Evolutionary conservation across 2,329 filamentous ascomycete genomes (phyloP), one percentile per base, ranked within the genome.

Genomic region (Mycocentrospora acerina): DNA sequence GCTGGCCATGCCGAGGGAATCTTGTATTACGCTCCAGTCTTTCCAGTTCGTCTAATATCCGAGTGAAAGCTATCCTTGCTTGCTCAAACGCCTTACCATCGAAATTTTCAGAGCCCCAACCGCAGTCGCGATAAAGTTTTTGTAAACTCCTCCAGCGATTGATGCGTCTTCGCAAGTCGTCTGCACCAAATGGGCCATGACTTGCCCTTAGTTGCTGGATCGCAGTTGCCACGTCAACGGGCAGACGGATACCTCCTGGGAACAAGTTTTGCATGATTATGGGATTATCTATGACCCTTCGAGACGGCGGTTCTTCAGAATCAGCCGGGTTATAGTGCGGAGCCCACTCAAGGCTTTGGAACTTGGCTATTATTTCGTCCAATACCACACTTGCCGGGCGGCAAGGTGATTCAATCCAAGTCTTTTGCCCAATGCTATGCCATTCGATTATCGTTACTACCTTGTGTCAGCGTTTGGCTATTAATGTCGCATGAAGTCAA

Each of bases 361-460:
- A 18, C 13, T 41, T 45, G 16, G 18, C 7, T 14, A 24, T 14
- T 17, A 40, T 27, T 16, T 41, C 37, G 16, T 16, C 24, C 7
- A 42, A 25, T 9, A 41, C 30, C 6, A 16, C 25, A 15, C 28
- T 37, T n/a, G 37, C 34, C 6, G 42, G 42, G 14, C 32, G 37
- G 18, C 36, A 36, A 18, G 37, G 42, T 18, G 30, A 28, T 24
- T 45, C 37, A 16, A 37, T 33, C 42, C 42, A 45, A 19, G 19
- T 19, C 24, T 33, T 35, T 25, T 13, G 11, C 14, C 37, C 37
- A 25, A 37, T 28, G 14, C 34, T 26, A 5, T 17, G 26, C 40
- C 42, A 45, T 29, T 41, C 37, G 18, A 40, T 45, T 17, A 45
- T 41, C 12, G 33, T 25, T 19, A 36, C 41, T 44, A 25, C 9